A percentile compares a stretch with the other conserved stretches of the same genome.
phyloP scores from a whole-genome alignment of 257 asterid species.

The Ocimum tenuiflorum region DNA sequence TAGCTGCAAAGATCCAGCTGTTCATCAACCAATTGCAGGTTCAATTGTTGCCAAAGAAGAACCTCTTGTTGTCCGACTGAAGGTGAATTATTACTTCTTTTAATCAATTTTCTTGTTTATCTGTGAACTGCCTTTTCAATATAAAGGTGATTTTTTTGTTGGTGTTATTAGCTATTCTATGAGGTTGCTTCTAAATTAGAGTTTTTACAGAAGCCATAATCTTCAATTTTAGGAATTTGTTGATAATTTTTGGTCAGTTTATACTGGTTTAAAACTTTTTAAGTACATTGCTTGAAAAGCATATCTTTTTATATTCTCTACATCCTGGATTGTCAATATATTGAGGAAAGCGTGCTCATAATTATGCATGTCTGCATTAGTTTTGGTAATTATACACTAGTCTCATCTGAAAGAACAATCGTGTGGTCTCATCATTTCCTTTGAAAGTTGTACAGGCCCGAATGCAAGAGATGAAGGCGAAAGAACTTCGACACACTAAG shows the following conservation, averaged over 20 bases:
- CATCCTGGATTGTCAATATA: neutral
- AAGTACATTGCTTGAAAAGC: no score
- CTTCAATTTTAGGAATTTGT: neutral
- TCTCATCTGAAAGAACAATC: slow-evolving; percentile 5
- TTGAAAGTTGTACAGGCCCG: slow-evolving; percentile 52
- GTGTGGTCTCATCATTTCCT: neutral
- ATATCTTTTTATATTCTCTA: neutral
- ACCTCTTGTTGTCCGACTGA: slow-evolving; percentile 79
- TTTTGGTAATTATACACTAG: no score
- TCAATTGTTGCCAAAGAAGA: slow-evolving; percentile 53
- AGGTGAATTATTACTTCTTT: slow-evolving; percentile 39
- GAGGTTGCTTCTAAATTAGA: neutral
- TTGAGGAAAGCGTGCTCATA: no score
- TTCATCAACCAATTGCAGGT: slow-evolving; percentile 31
- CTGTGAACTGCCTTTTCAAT: neutral
- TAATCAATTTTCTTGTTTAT: neutral
- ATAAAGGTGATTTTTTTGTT: neutral
- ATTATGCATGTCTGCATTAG: no score
- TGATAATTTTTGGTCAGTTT: neutral
- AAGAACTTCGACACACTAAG: slow-evolving; percentile 59
- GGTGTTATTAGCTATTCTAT: neutral
- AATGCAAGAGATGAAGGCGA: slow-evolving; percentile 93
- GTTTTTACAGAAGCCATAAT: neutral
- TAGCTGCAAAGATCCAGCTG: slow-evolving; percentile 30
- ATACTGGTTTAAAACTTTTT: neutral